Evolutionary conservation across 2,329 filamentous ascomycete species (phyloP).

Genomic region (Fusarium hainanense): DNA sequence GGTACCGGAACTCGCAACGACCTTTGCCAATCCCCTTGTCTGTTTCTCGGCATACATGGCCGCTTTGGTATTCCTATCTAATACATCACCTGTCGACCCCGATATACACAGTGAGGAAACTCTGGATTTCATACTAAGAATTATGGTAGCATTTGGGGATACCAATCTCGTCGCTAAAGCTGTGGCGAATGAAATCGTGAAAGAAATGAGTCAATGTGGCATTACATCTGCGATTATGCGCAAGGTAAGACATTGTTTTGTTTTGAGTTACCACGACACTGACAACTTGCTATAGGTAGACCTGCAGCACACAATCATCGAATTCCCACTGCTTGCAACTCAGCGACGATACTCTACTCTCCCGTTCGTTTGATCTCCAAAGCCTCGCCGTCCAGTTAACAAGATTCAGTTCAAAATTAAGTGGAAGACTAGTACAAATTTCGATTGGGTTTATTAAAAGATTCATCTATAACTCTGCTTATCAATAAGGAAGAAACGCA

Average conservation of each 20-base stretch:
- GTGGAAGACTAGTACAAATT: background rate
- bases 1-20: conserved; percentile 4
- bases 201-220: conserved; percentile 16
- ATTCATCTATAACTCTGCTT: background rate
- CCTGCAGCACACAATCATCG: background rate
- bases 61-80: conserved; percentile 9
- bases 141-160: conserved; percentile 3
- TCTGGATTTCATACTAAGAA: conserved; percentile 11
- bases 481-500: too few relatives aligned
- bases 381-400: too few relatives aligned
- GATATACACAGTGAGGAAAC: background rate
- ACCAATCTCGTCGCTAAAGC: conserved; percentile 3
- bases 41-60: conserved; percentile 24
- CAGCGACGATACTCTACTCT: conserved; percentile 4
- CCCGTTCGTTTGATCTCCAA: background rate
- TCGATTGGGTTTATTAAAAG: background rate
- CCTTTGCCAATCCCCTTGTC: conserved; percentile 17
- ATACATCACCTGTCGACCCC: background rate
- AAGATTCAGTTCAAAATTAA: too few relatives aligned
- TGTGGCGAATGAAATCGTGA: conserved; percentile 6
- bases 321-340: conserved; percentile 16
- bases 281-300: background rate
- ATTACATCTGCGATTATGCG: conserved; percentile 2
- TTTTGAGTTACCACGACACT: background rate
- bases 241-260: background rate